phyloP scores from a whole-genome alignment of 1,139 yeast genomes.

The Yamadazyma blattariae region DNA sequence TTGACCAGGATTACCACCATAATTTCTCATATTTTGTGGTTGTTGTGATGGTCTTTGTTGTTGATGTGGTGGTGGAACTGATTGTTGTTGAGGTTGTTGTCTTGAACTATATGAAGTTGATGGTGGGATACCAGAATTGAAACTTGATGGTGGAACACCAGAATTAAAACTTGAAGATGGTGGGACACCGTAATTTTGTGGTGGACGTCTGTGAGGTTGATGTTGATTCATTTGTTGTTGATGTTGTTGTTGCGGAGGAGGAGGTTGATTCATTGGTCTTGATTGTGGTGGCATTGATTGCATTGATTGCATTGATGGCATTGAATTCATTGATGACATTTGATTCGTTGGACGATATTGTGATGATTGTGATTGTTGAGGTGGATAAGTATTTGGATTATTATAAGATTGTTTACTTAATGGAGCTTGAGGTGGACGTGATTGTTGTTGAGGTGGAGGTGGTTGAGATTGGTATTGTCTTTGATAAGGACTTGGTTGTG shows the following conservation, averaged over 20 bases:
- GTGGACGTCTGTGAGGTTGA: conserved; percentile 8
- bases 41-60: background rate
- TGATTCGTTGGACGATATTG: conserved; percentile 3
- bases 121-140: too few species aligned
- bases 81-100: conserved; percentile 6
- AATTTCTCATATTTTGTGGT: conserved; percentile 11
- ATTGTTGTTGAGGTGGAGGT: conserved; percentile 11
- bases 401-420: conserved; percentile 10
- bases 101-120: background rate
- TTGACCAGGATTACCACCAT: conserved; percentile 6
- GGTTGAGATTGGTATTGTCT: conserved; percentile 5
- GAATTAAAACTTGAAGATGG: conserved; percentile 5
- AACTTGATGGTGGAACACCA: background rate
- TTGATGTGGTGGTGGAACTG: conserved; percentile 2
- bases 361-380: background rate
- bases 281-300: conserved; percentile 5
- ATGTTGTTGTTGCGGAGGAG: conserved; percentile 4
- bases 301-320: background rate
- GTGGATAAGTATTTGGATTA: conserved; percentile 6
- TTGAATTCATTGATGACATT: background rate
- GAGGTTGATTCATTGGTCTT: conserved; percentile 18
- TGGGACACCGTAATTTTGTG: conserved; percentile 11
- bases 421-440: conserved; percentile 13
- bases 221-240: conserved; percentile 1
- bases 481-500: conserved; percentile 13